Conservation (phyloP, 345 rosid genomes). For the Acer negundo region DNA sequence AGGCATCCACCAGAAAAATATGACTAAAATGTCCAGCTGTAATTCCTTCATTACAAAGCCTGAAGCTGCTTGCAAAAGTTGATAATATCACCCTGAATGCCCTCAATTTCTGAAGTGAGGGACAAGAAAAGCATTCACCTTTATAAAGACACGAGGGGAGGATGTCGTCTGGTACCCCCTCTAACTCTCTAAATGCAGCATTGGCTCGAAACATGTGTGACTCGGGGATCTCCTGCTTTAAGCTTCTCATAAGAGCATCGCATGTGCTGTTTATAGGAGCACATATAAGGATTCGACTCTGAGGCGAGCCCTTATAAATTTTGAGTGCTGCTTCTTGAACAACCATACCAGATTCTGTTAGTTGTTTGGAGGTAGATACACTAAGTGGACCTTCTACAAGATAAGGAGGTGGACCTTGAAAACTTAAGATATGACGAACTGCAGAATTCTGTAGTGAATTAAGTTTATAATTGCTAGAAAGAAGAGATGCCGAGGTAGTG, state of each 20-base stretch:
- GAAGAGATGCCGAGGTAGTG: not conserved
- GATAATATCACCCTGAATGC: conserved; percentile 31
- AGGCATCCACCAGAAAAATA: conserved; percentile 39
- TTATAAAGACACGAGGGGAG: conserved; percentile 30
- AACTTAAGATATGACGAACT: conserved; percentile 20
- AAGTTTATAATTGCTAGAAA: conserved; percentile 1
- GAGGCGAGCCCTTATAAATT: conserved; percentile 17
- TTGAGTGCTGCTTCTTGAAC: conserved; percentile 27
- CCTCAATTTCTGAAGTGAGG: conserved; percentile 21
- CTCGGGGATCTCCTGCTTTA: conserved; percentile 30
- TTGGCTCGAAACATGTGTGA: conserved; percentile 36
- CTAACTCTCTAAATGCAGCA: conserved; percentile 44
- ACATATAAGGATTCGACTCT: conserved; percentile 32
- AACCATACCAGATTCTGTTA: conserved; percentile 33
- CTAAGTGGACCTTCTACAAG: conserved; percentile 35
- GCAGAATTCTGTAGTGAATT: conserved; percentile 19
- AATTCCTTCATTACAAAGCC: conserved; percentile 31
- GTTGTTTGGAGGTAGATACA: not conserved
- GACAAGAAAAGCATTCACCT: conserved; percentile 33
- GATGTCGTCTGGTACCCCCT: conserved; percentile 31
- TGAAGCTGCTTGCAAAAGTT: conserved; percentile 33
- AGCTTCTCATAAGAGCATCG: conserved; percentile 34
- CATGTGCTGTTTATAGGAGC: conserved; percentile 39
- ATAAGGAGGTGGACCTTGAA: conserved; percentile 32
- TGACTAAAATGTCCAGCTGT: conserved; percentile 37